A percentile compares a stretch with the other conserved stretches of the same genome.
These are phyloP conservation scores for Dryadomyces quercivorus DNA, from an alignment of 2,329 filamentous ascomycete species.

Conservation along the genomic window DNA sequence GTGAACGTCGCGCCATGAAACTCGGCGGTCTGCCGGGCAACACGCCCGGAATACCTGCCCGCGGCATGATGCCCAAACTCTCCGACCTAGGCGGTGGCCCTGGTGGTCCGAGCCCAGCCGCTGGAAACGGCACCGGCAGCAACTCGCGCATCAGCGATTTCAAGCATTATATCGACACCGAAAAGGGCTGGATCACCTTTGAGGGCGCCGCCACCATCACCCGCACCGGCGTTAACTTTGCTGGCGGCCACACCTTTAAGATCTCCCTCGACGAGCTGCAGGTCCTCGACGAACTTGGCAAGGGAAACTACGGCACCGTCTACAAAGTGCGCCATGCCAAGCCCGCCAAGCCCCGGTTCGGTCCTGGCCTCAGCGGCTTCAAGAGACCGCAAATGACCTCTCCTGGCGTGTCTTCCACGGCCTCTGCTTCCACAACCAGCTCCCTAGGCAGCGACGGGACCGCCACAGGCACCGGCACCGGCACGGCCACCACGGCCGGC, in stretches of 20 bases:
- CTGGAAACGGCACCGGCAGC: conserved; percentile 5
- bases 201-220: conserved; percentile 86
- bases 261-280: conserved; percentile 96
- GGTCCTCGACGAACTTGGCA: conserved; percentile 83
- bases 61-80: no score
- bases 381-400: conserved; percentile 17
- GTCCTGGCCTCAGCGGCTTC: conserved; percentile 40
- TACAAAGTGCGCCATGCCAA: conserved; percentile 89
- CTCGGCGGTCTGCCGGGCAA: conserved; percentile 29
- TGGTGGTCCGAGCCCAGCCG: conserved; percentile 1
- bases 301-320: conserved; percentile 96
- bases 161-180: conserved; percentile 76
- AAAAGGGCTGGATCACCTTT: conserved; percentile 85
- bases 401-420: neutral
- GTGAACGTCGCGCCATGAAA: conserved; percentile 54
- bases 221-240: conserved; percentile 82
- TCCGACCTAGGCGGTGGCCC: conserved; percentile 18
- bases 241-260: conserved; percentile 75
- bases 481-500: neutral
- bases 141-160: conserved; percentile 44
- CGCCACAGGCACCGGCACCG: neutral
- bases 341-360: conserved; percentile 43
- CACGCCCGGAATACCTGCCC: no score
- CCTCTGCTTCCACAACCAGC: conserved; percentile 9
- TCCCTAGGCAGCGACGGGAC: neutral